Base-by-base conservation (phyloP, 345 rosid genomes). In the Bretschneidera sinensis region DNA sequence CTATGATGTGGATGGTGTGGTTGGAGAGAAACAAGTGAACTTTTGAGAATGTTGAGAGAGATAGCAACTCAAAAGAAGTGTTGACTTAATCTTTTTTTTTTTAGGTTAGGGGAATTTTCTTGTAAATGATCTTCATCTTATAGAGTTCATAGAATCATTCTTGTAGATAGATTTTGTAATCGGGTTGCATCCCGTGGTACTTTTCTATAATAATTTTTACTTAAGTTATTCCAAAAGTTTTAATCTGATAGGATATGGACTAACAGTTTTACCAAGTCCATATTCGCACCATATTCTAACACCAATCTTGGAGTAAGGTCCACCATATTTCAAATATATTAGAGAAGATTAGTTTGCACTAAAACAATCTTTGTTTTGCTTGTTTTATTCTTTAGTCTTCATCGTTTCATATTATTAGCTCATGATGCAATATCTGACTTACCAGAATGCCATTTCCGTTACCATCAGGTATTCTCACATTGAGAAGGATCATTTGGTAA, bases 401-500 rank as follows among this genome's bases (percentile, higher is more conserved):
- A 28, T n/a, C n/a, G n/a, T n/a, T 59, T 39, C 45, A 39, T 39
- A 13, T 14, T 43, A 24, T 43, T 43, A 58, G 39, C 24, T 16
- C 8, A 28, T 39, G 51, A 55, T 56, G 21, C 33, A 34, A 24
- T 56, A 19, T 43, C 16, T 24, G 54, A 49, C 20, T 53, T 66
- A 59, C 49, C 16, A 53, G 21, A 55, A 75, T 62, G 43, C 62
- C 52, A 58, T 67, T 66, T 66, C 57, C 69, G 43, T 60, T 57
- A 66, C 70, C 54, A 55, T 48, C 75, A 94, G 99, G 89, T 86
- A 88, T 68, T 82, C 91, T 62, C 96, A 94, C 68, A 68, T 94
- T 51, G 85, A 77, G 74, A 85, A 82, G 61, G 85, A 83, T 76
- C 99, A 94, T 81, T 77, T 94, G 85, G 88, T 86, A 63, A 83